phyloP scores from a whole-genome alignment of 495 filamentous ascomycete species.

The Penicillium bovifimosum region DNA sequence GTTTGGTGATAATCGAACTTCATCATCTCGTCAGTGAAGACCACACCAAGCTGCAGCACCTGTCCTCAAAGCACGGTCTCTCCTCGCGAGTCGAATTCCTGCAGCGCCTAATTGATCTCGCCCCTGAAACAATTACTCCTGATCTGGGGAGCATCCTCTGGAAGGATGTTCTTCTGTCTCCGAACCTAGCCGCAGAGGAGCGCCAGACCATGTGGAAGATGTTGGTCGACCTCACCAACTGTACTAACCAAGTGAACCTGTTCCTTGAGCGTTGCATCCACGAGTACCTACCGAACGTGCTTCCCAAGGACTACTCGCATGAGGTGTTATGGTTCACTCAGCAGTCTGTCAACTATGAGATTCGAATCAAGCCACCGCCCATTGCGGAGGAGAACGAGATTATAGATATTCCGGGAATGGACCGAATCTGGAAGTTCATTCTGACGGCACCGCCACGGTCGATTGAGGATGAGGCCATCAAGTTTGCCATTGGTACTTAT shows the following conservation, averaged over 20 bases:
- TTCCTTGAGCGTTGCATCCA: constrained; percentile 64
- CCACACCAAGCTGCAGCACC: constrained; percentile 31
- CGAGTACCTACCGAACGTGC: constrained; percentile 58
- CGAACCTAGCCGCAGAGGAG: constrained; percentile 49
- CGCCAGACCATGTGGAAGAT: constrained; percentile 62
- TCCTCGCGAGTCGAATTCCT: constrained; percentile 55
- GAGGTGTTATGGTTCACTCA: constrained; percentile 66
- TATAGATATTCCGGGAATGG: constrained; percentile 56
- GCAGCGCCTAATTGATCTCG: constrained; percentile 49
- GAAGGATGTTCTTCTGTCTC: constrained; percentile 59
- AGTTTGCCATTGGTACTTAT: constrained; percentile 69
- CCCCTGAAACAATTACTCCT: constrained; percentile 53
- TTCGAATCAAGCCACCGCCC: constrained; percentile 37
- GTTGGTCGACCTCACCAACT: constrained; percentile 48
- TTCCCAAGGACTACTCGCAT: constrained; percentile 58
- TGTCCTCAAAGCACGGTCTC: constrained; percentile 33
- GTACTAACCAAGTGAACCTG: constrained; percentile 43
- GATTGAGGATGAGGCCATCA: constrained; percentile 63
- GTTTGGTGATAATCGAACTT: constrained; percentile 48
- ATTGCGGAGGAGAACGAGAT: constrained; percentile 39
- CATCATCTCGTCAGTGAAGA: constrained; percentile 41
- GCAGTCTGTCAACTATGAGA: constrained; percentile 43
- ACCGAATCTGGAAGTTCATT: constrained; percentile 80
- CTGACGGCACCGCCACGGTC: constrained; percentile 62
- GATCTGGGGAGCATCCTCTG: constrained; percentile 61